Evolutionary conservation across 23 red algal genomes (phyloP).

Genomic region (Gracilaria domingensis): DNA sequence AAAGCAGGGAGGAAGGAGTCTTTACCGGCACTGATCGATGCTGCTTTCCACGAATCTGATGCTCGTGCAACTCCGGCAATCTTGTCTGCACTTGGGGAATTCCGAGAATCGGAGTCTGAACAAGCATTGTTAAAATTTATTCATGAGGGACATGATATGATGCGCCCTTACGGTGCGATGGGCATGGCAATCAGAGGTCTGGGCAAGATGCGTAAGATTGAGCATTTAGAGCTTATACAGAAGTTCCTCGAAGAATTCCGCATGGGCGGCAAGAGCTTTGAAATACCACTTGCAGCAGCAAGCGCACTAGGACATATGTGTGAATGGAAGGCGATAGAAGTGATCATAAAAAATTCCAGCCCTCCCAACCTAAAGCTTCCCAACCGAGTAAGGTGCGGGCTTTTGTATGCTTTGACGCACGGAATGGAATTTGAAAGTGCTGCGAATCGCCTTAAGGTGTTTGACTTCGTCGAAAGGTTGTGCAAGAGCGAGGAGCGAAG

Average conservation of each 20-base stretch:
- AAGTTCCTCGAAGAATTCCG: constrained; percentile 45
- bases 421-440: constrained; percentile 41
- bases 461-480: constrained; percentile 58
- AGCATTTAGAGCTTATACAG: constrained; percentile 46
- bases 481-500: constrained; percentile 36
- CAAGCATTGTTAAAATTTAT: constrained; percentile 45
- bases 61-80: constrained; percentile 51
- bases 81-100: constrained; percentile 48
- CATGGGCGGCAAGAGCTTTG: constrained; percentile 60
- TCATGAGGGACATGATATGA: constrained; percentile 58
- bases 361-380: constrained; percentile 38
- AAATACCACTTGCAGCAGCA: constrained; percentile 58
- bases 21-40: constrained; percentile 52
- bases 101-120: constrained; percentile 35
- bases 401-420: constrained; percentile 35
- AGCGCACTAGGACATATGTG: constrained; percentile 53
- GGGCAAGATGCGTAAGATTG: constrained; percentile 53
- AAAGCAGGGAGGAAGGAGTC: constrained; percentile 22
- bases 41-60: constrained; percentile 41
- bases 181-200: constrained; percentile 45
- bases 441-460: constrained; percentile 39
- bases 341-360: constrained; percentile 46
- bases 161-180: constrained; percentile 62
- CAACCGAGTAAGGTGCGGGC: constrained; percentile 18
- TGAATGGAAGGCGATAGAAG: constrained; percentile 61